These are phyloP conservation scores for Cantharellus cinnabarinus DNA, from an alignment of 768 basidiomycete genomes.

Conservation along the genomic window DNA sequence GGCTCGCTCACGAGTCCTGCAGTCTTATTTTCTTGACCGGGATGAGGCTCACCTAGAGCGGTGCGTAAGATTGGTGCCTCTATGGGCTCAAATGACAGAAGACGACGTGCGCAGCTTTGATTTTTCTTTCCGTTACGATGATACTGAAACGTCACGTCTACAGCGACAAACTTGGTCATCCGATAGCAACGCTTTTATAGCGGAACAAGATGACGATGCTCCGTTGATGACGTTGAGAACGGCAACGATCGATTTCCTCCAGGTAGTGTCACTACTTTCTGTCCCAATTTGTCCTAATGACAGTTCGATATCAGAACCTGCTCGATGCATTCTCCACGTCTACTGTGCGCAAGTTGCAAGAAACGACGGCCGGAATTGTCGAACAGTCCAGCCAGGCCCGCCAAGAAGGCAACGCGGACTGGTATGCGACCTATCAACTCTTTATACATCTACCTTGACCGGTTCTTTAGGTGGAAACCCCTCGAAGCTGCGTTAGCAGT, in stretches of 20 bases:
- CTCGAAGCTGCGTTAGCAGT: constrained; percentile 71
- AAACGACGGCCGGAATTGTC: constrained; percentile 34
- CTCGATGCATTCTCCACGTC: constrained; percentile 33
- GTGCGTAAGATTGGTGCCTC: constrained; percentile 37
- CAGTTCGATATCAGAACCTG: constrained; percentile 25
- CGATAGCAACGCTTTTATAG: constrained; percentile 81
- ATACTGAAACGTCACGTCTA: neutral
- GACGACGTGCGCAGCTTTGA: constrained; percentile 42
- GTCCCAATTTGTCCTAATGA: neutral
- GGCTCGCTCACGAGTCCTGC: constrained; percentile 41
- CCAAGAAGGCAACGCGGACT: constrained; percentile 35
- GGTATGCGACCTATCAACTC: constrained; percentile 24
- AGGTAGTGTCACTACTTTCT: constrained; percentile 22
- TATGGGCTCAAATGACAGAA: constrained; percentile 67
- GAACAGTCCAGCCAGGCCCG: constrained; percentile 33
- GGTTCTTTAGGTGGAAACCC: constrained; percentile 59
- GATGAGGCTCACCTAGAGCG: constrained; percentile 22
- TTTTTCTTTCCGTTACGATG: too few species aligned
- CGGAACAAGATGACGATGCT: constrained; percentile 86
- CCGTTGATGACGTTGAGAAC: constrained; percentile 64
- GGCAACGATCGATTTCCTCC: constrained; percentile 65
- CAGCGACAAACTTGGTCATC: constrained; percentile 84
- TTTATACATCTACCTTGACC: neutral
- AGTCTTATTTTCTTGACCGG: constrained; percentile 36
- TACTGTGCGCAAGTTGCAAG: constrained; percentile 33